Evolutionary conservation across 345 rosid genomes (phyloP), one percentile per base, ranked within the genome.

Genomic region (Aethionema arabicum): DNA sequence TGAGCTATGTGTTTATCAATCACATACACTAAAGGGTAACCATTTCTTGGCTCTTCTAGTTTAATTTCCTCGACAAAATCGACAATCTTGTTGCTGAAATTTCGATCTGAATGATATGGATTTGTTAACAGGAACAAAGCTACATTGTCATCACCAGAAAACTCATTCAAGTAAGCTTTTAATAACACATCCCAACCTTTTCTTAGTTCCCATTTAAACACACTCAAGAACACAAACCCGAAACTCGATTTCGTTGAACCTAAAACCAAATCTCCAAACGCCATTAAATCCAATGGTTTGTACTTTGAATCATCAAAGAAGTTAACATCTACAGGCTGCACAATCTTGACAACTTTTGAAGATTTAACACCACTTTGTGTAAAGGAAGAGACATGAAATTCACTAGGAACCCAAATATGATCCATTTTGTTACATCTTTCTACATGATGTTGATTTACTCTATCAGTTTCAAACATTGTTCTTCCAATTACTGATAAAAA

Each of bases 131-230:
- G 61, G 59, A 80, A 83, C 73, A 91, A 65, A 59, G 80, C 74
- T 43, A 84, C 88, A 11, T 62, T 75, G 66, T 88, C 87, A 32
- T 27, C 49, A 42, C 69, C 63, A 41, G 85, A 78, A 59, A 91
- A 91, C 61, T 91, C 95, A 40, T 64, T 72, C 53, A 86, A 63
- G 72, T 85, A 86, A 57, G 96, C 86, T 71, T 77, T 77, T 71
- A 91, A 76, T 78, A 91, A 70, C 38, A 78, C 81, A 72, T 87
- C 97, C 97, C 97, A 87, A 40, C 95, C 96, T 82, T 90, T 87
- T 69, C 97, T 78, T 56, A 76, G 75, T 74, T 87, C 93, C 93
- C 93, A 90, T 54, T 90, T 90, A 66, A 87, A 90, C 61, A 90
- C 77, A 72, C 95, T 90, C 78, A 85, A 81, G 78, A 87, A 90